Evolutionary conservation across 2,329 filamentous ascomycete species (phyloP).

Genomic region (Amauroascus niger): DNA sequence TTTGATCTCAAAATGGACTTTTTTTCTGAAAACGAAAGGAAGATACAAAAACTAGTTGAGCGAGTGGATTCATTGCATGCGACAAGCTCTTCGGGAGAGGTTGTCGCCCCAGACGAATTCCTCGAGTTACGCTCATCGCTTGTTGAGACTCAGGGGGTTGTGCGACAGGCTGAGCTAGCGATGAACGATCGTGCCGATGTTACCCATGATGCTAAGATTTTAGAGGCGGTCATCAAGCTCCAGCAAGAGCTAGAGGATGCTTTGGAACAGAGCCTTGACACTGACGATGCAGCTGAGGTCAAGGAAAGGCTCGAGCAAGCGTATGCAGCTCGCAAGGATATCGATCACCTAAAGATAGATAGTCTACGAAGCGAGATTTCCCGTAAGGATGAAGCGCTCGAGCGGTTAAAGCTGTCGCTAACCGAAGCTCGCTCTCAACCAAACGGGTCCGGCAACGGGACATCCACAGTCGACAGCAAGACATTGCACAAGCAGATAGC

Average conservation of each 20-base stretch:
- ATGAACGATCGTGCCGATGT: constrained; percentile 53
- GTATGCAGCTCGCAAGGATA: constrained; percentile 64
- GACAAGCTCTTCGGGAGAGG: constrained; percentile 64
- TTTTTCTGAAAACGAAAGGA: constrained; percentile 85
- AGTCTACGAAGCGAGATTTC: constrained; percentile 67
- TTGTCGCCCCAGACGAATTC: constrained; percentile 72
- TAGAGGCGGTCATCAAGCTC: constrained; percentile 61
- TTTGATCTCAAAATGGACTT: constrained; percentile 90
- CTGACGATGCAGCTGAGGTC: constrained; percentile 72
- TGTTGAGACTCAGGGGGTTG: constrained; percentile 81
- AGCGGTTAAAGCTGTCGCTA: constrained; percentile 69
- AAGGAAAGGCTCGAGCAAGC: constrained; percentile 68
- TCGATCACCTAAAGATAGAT: constrained; percentile 61
- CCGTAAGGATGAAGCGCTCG: constrained; percentile 71
- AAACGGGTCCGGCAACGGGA: constrained; percentile 49
- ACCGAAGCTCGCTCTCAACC: constrained; percentile 49
- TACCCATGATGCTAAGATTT: constrained; percentile 57
- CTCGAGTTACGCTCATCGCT: constrained; percentile 66
- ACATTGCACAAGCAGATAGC: constrained; percentile 95
- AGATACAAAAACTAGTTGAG: constrained; percentile 72
- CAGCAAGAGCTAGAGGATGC: constrained; percentile 79
- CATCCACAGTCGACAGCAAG: constrained; percentile 63
- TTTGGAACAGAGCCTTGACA: constrained; percentile 66
- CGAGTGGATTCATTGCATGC: constrained; percentile 71
- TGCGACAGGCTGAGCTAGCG: constrained; percentile 83